A percentile compares a stretch with the other conserved stretches of the same genome.
Evolutionary conservation across 1,284 basidiomycete genomes (phyloP).

Genomic region (Moesziomyces sp.): DNA sequence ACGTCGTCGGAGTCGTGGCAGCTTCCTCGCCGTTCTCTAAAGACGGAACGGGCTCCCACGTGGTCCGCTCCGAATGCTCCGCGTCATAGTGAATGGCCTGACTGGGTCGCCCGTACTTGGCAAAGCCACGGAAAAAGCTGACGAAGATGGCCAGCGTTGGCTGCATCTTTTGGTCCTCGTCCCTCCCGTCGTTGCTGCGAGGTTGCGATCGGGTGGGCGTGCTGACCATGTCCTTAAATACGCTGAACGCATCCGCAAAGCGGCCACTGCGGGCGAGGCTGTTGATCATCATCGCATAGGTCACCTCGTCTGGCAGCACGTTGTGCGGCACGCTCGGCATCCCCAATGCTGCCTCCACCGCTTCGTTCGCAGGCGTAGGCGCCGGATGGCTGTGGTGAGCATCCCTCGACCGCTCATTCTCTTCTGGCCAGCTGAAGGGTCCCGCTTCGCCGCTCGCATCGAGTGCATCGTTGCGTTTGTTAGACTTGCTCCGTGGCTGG

Average conservation of each 20-base stretch:
- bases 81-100: slow-evolving; percentile 5
- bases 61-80: slow-evolving; percentile 12
- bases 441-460: background rate
- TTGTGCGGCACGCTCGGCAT: slow-evolving; percentile 11
- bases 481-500: background rate
- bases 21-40: background rate
- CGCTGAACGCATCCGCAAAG: slow-evolving; percentile 34
- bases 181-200: background rate
- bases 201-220: slow-evolving; percentile 10
- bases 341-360: slow-evolving; percentile 12
- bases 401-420: background rate
- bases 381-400: background rate
- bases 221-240: slow-evolving; percentile 41
- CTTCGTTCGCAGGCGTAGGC: background rate
- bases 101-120: slow-evolving; percentile 22
- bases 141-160: slow-evolving; percentile 31
- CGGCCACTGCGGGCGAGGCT: slow-evolving; percentile 28
- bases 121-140: slow-evolving; percentile 43
- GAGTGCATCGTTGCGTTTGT: background rate
- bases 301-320: slow-evolving; percentile 29
- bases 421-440: slow-evolving; percentile 23
- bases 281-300: slow-evolving; percentile 35
- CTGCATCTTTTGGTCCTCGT: slow-evolving; percentile 7
- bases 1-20: background rate
- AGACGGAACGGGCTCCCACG: slow-evolving; percentile 16